Percentiles rank a stretch among this genome's conserved stretches.
Conservation (phyloP, 2,329 filamentous ascomycete genomes). For the Plectosphaerella cucumerina region DNA sequence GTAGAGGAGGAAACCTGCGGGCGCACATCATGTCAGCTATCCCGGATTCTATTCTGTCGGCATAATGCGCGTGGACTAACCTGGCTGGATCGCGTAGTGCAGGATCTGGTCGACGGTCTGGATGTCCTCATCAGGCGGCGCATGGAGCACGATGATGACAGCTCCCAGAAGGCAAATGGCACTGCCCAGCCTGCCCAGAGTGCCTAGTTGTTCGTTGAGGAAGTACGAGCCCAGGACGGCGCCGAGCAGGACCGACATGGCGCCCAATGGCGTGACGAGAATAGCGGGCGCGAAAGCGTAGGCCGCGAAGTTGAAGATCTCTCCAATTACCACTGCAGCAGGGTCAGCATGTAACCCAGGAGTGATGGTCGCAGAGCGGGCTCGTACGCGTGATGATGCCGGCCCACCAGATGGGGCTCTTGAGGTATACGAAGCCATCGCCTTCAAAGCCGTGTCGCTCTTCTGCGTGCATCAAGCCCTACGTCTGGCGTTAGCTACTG, state of each 20-base stretch:
- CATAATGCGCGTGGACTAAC: slow-evolving; percentile 44
- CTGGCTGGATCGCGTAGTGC: slow-evolving; percentile 83
- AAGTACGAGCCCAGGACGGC: slow-evolving; percentile 95
- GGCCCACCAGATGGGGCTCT: slow-evolving; percentile 95
- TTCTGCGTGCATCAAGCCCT: slow-evolving; percentile 88
- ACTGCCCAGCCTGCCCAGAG: slow-evolving; percentile 87
- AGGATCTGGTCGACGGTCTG: slow-evolving; percentile 89
- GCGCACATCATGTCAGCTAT: slow-evolving; percentile 3
- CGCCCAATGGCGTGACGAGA: slow-evolving; percentile 90
- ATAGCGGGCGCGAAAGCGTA: slow-evolving; percentile 99
- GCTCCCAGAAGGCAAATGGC: slow-evolving; percentile 95
- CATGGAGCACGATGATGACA: slow-evolving; percentile 95
- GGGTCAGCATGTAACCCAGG: slow-evolving; percentile 6
- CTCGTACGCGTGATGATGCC: slow-evolving; percentile 81
- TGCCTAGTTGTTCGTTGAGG: slow-evolving; percentile 83
- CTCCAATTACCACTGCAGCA: slow-evolving; percentile 75
- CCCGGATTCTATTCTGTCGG: not conserved
- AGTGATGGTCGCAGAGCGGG: not conserved
- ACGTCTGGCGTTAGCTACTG: slow-evolving; percentile 15
- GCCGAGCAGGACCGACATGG: slow-evolving; percentile 90
- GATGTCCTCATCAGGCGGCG: slow-evolving; percentile 89
- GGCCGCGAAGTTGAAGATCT: slow-evolving; percentile 95
- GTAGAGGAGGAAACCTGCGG: slow-evolving; percentile 82
- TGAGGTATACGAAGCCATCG: slow-evolving; percentile 90
- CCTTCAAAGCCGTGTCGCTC: slow-evolving; percentile 94